These are phyloP conservation scores for Podospora pseudocomata DNA, from an alignment of 495 filamentous ascomycete genomes.

Conservation along the genomic window DNA sequence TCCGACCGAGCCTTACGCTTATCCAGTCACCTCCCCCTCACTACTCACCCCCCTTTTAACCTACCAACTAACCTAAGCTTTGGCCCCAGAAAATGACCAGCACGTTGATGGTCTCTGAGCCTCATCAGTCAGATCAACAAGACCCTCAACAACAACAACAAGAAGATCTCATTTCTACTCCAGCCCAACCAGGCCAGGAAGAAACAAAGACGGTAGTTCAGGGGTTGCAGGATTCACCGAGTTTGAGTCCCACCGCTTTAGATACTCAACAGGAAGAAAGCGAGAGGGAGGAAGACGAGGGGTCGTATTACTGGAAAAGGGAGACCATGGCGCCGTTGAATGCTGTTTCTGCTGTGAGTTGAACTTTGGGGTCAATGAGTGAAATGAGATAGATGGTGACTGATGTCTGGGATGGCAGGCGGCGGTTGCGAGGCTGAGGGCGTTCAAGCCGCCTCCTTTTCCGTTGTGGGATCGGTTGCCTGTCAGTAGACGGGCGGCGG, in stretches of 20 bases:
- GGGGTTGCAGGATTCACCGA: neutral
- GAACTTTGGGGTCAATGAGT: neutral
- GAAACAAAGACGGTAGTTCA: no score
- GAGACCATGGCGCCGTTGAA: constrained; percentile 56
- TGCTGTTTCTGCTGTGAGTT: constrained; percentile 53
- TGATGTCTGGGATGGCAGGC: constrained; percentile 42
- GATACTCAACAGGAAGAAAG: constrained; percentile 12
- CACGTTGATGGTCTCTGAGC: neutral
- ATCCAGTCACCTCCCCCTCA: neutral
- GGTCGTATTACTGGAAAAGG: constrained; percentile 48
- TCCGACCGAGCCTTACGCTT: neutral
- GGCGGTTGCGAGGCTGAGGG: constrained; percentile 71
- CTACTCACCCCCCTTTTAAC: neutral
- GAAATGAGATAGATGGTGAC: neutral
- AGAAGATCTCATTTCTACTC: no score
- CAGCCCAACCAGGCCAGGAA: no score
- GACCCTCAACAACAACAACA: neutral
- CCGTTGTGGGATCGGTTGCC: constrained; percentile 58
- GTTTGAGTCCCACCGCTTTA: neutral
- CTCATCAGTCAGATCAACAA: neutral
- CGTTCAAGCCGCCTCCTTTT: constrained; percentile 60
- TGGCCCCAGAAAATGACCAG: neutral
- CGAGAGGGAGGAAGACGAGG: constrained; percentile 23
- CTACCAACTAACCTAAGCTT: neutral
- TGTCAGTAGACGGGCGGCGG: constrained; percentile 70